Percentiles rank a stretch among this genome's conserved stretches.
These are phyloP conservation scores for Tolypocladium album DNA, from an alignment of 2,329 filamentous ascomycete genomes.

Conservation along the genomic window DNA sequence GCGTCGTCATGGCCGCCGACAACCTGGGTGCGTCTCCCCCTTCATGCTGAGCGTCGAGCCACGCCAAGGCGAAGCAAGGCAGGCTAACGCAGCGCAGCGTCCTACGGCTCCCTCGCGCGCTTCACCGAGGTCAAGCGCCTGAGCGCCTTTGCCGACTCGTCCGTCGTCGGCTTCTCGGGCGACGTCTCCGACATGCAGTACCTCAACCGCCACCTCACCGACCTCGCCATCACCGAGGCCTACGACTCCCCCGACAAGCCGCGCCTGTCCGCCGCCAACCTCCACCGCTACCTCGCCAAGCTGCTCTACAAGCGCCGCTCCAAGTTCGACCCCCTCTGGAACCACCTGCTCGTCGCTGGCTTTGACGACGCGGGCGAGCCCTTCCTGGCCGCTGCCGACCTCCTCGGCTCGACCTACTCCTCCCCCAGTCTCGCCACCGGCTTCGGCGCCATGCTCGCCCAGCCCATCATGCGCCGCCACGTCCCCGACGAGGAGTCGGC, in stretches of 20 bases:
- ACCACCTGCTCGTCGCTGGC: slow-evolving; percentile 83
- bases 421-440: slow-evolving; percentile 85
- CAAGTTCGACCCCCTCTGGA: slow-evolving; percentile 97
- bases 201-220: slow-evolving; percentile 80
- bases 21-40: slow-evolving; percentile 61
- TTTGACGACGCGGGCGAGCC: slow-evolving; percentile 70
- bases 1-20: slow-evolving; percentile 93
- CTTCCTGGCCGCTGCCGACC: slow-evolving; percentile 84
- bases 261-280: slow-evolving; percentile 76
- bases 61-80: neutral
- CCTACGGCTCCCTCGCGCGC: slow-evolving; percentile 91
- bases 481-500: slow-evolving; percentile 78
- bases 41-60: neutral
- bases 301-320: slow-evolving; percentile 91
- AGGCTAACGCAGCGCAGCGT: slow-evolving; percentile 47
- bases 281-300: slow-evolving; percentile 94
- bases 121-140: slow-evolving; percentile 97
- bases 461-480: slow-evolving; percentile 77
- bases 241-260: slow-evolving; percentile 45
- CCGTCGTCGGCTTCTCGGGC: slow-evolving; percentile 87
- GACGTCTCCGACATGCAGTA: slow-evolving; percentile 99
- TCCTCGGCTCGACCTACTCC: slow-evolving; percentile 86
- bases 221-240: slow-evolving; percentile 79
- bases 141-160: slow-evolving; percentile 72
- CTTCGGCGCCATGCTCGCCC: slow-evolving; percentile 84